Percentiles rank a stretch among this genome's conserved stretches.
phyloP scores from a whole-genome alignment of 2,329 filamentous ascomycete species.

The Fusarium tuaranense region DNA sequence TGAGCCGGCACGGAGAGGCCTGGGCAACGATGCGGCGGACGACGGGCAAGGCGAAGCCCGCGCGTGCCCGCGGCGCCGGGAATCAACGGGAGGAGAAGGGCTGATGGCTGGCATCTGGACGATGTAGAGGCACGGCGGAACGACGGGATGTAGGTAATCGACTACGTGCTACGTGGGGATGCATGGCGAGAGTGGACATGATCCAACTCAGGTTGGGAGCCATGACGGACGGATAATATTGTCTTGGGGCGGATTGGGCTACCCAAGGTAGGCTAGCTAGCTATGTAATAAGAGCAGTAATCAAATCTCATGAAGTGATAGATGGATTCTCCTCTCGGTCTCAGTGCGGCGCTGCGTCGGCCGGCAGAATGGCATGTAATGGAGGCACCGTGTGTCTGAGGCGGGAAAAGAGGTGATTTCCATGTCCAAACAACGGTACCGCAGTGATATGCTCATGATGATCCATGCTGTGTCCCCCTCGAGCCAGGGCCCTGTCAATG shows the following conservation, averaged over 20 bases:
- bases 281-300: neutral
- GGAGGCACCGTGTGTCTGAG: constrained; percentile 17
- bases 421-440: constrained; percentile 14
- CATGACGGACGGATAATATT: neutral
- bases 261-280: neutral
- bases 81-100: constrained; percentile 37
- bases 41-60: constrained; percentile 29
- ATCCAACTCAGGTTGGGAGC: neutral
- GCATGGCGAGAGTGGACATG: constrained; percentile 18
- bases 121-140: neutral
- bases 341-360: constrained; percentile 37
- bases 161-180: constrained; percentile 18
- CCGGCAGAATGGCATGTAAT: constrained; percentile 11
- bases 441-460: constrained; percentile 9
- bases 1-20: constrained; percentile 34
- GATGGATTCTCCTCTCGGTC: constrained; percentile 24
- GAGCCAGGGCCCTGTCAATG: constrained; percentile 3
- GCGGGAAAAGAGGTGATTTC: constrained; percentile 21
- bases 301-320: neutral
- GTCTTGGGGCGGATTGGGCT: neutral
- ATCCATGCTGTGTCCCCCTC: constrained; percentile 4
- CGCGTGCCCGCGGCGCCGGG: constrained; percentile 34
- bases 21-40: constrained; percentile 24
- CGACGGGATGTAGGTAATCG: constrained; percentile 16
- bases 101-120: neutral